Evolutionary conservation across 179 eudicot genomes (phyloP).

Genomic region (Heliamphora ciliata): DNA sequence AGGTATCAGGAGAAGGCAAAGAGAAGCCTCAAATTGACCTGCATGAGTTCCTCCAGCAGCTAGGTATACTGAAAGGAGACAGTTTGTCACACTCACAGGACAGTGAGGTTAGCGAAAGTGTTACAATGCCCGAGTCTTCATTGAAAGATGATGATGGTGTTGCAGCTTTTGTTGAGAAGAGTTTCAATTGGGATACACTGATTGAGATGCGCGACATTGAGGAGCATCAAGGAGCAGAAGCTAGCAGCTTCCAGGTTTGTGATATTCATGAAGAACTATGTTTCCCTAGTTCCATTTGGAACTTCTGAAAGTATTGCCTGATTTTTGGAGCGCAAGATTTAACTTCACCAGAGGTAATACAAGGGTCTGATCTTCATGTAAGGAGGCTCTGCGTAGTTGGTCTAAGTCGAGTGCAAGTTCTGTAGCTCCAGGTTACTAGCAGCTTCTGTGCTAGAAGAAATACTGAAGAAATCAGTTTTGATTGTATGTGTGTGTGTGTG

Average conservation of each 20-base stretch:
- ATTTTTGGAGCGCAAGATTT: conserved; percentile 2
- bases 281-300: conserved; percentile 48
- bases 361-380: not conserved
- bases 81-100: conserved; percentile 9
- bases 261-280: conserved; percentile 31
- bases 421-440: no score
- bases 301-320: conserved; percentile 26
- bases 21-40: conserved; percentile 85
- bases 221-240: conserved; percentile 27
- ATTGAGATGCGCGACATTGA: conserved; percentile 43
- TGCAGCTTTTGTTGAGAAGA: conserved; percentile 22
- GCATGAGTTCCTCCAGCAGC: conserved; percentile 72
- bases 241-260: conserved; percentile 28
- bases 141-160: not conserved
- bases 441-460: no score
- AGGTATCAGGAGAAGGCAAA: not conserved
- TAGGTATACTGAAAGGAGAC: conserved; percentile 56
- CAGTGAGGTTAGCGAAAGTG: conserved; percentile 3
- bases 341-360: not conserved
- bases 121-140: conserved; percentile 19
- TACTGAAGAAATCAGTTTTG: no score
- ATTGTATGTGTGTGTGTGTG: no score
- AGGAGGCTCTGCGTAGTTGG: no score
- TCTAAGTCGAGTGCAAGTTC: no score
- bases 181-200: conserved; percentile 61